Evolutionary conservation across 2,329 filamentous ascomycete genomes (phyloP).

Genomic region (Claviceps sp.): DNA sequence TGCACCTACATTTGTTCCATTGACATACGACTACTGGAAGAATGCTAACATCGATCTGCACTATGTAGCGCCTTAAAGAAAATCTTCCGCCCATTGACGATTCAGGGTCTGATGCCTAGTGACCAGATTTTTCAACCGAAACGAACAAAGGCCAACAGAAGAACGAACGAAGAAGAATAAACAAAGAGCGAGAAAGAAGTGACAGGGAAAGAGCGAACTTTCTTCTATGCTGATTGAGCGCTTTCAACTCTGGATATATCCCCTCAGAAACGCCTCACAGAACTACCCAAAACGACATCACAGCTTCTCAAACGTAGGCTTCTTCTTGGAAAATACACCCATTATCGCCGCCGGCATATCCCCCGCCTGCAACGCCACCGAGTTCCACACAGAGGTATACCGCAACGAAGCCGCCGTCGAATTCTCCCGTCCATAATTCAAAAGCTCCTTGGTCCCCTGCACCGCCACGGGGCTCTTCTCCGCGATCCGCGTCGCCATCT

Average conservation of each 20-base stretch:
- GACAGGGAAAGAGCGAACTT: neutral
- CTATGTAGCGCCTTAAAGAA: slow-evolving; percentile 33
- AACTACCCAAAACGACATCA: slow-evolving; percentile 22
- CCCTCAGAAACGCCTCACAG: too few species aligned
- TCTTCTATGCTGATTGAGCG: neutral
- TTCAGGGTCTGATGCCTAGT: slow-evolving; percentile 33
- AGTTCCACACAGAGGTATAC: slow-evolving; percentile 84
- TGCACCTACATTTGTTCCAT: too few species aligned
- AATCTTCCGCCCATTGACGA: slow-evolving; percentile 38
- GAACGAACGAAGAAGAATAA: neutral
- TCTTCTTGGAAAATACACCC: slow-evolving; percentile 65
- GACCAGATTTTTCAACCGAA: neutral
- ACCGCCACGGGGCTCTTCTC: slow-evolving; percentile 80
- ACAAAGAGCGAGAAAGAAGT: neutral
- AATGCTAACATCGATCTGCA: slow-evolving; percentile 1
- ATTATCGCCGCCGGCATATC: slow-evolving; percentile 65
- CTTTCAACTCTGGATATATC: neutral
- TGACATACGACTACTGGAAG: neutral
- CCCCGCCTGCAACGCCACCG: slow-evolving; percentile 63
- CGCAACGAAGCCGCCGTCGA: slow-evolving; percentile 62
- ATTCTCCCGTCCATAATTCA: slow-evolving; percentile 73
- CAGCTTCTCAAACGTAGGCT: slow-evolving; percentile 74
- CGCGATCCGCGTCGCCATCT: slow-evolving; percentile 53
- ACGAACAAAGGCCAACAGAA: neutral
- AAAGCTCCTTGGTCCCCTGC: slow-evolving; percentile 72